Percentiles rank a stretch among this genome's conserved stretches.
Conservation (phyloP, 805 yeast genomes). For the Saccharomycopsis selenospora region DNA sequence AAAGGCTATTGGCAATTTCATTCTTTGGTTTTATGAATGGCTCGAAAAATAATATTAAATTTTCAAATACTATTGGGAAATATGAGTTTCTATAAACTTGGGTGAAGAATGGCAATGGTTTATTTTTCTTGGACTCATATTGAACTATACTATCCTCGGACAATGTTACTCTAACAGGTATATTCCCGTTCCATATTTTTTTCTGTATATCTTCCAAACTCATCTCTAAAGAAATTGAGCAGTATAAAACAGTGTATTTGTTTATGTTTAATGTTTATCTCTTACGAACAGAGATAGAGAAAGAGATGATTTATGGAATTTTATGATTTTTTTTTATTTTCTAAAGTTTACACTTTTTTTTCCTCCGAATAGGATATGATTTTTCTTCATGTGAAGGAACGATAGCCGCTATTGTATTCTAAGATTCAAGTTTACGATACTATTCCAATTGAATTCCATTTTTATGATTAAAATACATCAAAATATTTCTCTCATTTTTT, state of each 20-base stretch:
- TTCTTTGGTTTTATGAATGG: constrained; percentile 23
- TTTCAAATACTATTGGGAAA: constrained; percentile 37
- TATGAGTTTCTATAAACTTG: constrained; percentile 42
- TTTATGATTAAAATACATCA: too few species aligned
- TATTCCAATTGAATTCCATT: too few species aligned
- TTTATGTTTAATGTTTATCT: too few species aligned
- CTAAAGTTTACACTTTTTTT: too few species aligned
- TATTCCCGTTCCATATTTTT: constrained; percentile 13
- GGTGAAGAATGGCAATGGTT: background rate
- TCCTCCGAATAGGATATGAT: too few species aligned
- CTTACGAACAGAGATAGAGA: too few species aligned
- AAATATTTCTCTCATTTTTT: too few species aligned
- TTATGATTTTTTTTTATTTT: too few species aligned
- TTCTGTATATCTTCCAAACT: constrained; percentile 5
- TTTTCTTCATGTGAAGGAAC: too few species aligned
- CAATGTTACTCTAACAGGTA: constrained; percentile 4
- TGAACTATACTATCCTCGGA: background rate
- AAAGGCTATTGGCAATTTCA: constrained; percentile 31
- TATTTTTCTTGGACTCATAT: background rate
- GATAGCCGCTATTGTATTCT: too few species aligned
- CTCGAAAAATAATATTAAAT: constrained; percentile 34
- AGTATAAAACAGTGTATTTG: background rate
- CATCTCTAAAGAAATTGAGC: background rate
- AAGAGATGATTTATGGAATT: too few species aligned
- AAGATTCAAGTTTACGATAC: too few species aligned